Evolutionary conservation across 2,329 filamentous ascomycete species (phyloP), one percentile per base, ranked within the genome.

Genomic region (Dryadomyces sulphureus): DNA sequence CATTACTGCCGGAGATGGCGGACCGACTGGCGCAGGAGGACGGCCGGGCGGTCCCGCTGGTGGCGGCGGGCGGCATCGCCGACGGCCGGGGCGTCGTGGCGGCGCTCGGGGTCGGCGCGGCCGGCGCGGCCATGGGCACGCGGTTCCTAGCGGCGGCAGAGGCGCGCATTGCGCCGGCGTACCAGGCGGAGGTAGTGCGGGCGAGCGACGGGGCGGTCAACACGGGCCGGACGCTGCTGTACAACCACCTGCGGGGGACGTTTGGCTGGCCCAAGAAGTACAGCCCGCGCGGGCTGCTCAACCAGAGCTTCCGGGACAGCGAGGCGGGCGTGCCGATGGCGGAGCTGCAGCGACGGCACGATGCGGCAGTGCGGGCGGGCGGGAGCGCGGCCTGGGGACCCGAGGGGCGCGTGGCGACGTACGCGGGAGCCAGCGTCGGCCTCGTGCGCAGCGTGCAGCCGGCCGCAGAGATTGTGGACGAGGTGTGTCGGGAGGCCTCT

Each of bases 61-160:
- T 79, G 4, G 77, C 74, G 5, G 72, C 77, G 4, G 78, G 78
- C 2, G 78, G 78, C 0, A 74, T 82, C 45, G 65, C 65, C 6
- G 70, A 79, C 47, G 69, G 68, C 1, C 64, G 73, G 34, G 72
- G 72, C 0, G 70, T 70, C 1, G 70, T 72, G 2, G 75, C 75
- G 2, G 70, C 71, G 2, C 50, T 80, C 49, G 62, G 67, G 1
- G 59, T 81, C 1, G 73, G 75, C 0, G 72, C 73, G 1, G 57
- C 62, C 0, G 79, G 74, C 0, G 66, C 70, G 0, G 73, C 67
- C 0, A 67, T 84, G 64, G 81, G 81, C 0, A 84, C 80, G 1
- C 66, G 77, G 7, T 78, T 81, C 47, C 66, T 84, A 0, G 76
- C 75, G 0, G 54, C 62, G 0, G 54, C 48, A 0, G 65, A 69